Base-by-base conservation (phyloP, 768 basidiomycete genomes). In the Gloeopeniophorella convolvens region DNA sequence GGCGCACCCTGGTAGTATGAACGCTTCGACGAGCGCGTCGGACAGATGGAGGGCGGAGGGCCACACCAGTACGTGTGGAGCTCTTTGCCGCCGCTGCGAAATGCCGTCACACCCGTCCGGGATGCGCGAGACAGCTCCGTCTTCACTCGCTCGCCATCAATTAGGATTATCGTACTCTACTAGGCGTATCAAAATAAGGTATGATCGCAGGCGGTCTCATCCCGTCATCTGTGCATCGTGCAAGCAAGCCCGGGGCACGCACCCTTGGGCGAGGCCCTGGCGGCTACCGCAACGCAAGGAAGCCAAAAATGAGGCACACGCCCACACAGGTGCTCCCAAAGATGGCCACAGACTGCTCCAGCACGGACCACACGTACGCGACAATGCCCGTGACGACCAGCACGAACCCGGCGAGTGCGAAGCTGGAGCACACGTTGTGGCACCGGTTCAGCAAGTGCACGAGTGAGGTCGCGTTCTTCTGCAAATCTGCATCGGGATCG, bases 301-400 rank as follows among this genome's bases (percentile, higher is more conserved):
- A 30, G 12, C 50, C 42, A 4, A 55, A 45, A 24, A 42, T 24
- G 27, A 55, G 39, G 41, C 43, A 44, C 23, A 45, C 34, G 10
- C 26, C 54, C 18, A 55, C 32, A 27, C 44, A 55, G 26, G 41
- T 28, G 24, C 50, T 55, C 24, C 43, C 50, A 24, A 48, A 55
- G 15, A 52, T 34, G 34, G 42, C 37, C 11, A 54, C 31, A 13
- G 42, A 21, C 12, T 11, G 21, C 23, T 47, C 54, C 10, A 55
- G 23, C 2, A 24, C 9, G 18, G 26, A 34, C 54, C 50, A 55
- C 26, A 51, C 16, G 15, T 30, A 52, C 12, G 40, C 26, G 13
- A 51, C 21, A 3, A 55, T 6, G 4, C 54, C 54, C 5, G 18
- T 33, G 10, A 55, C 24, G 13, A 32, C 31, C 28, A 56, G 31